phyloP scores from a whole-genome alignment of 1,284 basidiomycete species.

The Trichosporon sp. region DNA sequence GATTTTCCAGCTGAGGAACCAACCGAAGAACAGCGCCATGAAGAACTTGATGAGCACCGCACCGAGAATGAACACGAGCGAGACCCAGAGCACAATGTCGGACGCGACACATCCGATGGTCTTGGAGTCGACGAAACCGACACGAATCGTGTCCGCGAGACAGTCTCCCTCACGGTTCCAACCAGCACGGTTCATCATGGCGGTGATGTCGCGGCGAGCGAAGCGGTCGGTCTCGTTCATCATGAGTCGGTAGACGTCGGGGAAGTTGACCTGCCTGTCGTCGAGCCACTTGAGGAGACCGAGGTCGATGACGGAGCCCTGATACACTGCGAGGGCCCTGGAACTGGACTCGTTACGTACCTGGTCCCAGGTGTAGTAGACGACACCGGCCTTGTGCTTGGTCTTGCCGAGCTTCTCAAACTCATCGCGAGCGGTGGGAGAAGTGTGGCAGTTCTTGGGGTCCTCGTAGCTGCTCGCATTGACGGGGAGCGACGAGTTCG shows the following conservation, averaged over 20 bases:
- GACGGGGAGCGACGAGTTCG: constrained; percentile 60
- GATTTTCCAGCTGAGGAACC: constrained; percentile 93
- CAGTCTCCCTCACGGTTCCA: constrained; percentile 65
- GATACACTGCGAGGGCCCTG: constrained; percentile 9
- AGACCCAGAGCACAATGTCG: constrained; percentile 87
- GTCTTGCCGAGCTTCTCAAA: constrained; percentile 42
- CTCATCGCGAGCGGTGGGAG: constrained; percentile 55
- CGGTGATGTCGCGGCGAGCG: constrained; percentile 78
- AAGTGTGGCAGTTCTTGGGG: constrained; percentile 67
- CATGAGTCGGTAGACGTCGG: constrained; percentile 73
- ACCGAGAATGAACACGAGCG: constrained; percentile 94
- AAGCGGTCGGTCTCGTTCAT: constrained; percentile 63
- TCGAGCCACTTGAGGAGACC: constrained; percentile 78
- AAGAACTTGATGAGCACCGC: constrained; percentile 91
- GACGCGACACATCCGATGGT: constrained; percentile 95
- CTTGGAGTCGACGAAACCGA: constrained; percentile 91
- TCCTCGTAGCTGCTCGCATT: constrained; percentile 67
- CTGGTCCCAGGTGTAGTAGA: constrained; percentile 90
- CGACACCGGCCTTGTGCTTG: constrained; percentile 63
- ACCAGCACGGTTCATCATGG: constrained; percentile 66
- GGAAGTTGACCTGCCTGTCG: constrained; percentile 70
- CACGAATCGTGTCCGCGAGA: constrained; percentile 74
- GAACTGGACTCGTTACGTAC: constrained; percentile 54
- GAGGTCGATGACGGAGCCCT: constrained; percentile 81
- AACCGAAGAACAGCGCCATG: constrained; percentile 95